These are phyloP conservation scores for Canna indica DNA, from an alignment of 176 grass and related monocot genomes.

Conservation along the genomic window DNA sequence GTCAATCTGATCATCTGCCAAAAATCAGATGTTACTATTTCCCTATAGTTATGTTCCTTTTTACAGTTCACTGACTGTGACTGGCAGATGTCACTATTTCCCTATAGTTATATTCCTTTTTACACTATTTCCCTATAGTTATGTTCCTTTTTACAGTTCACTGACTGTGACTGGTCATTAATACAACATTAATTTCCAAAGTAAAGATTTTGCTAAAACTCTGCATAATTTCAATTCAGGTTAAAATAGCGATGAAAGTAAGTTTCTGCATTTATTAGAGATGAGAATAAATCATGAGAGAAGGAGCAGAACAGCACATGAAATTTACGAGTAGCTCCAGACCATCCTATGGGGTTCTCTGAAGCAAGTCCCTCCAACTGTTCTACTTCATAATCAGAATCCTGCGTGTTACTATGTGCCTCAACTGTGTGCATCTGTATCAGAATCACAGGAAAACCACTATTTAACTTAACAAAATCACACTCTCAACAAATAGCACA, in stretches of 20 bases:
- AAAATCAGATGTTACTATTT: not conserved
- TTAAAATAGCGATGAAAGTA: not conserved
- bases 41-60: too few relatives aligned
- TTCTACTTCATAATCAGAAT: conserved; percentile 35
- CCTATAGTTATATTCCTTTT: too few relatives aligned
- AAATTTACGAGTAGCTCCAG: conserved; percentile 36
- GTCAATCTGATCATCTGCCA: not conserved
- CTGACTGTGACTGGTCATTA: too few relatives aligned
- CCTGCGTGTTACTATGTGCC: conserved; percentile 18
- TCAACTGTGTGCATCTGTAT: conserved; percentile 30
- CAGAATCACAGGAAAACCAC: not conserved
- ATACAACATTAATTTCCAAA: not conserved
- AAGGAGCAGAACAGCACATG: conserved; percentile 33
- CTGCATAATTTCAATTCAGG: not conserved
- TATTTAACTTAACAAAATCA: not conserved
- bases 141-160: too few relatives aligned
- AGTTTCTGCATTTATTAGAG: not conserved
- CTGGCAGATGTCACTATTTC: not conserved
- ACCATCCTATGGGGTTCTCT: conserved; percentile 30
- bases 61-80: too few relatives aligned
- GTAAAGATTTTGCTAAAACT: not conserved
- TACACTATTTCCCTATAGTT: too few relatives aligned
- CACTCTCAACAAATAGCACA: not conserved
- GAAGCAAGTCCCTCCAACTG: conserved; percentile 36
- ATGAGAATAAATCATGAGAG: not conserved